phyloP scores from a whole-genome alignment of 441 rosid genomes.

The Lepidium campestre region DNA sequence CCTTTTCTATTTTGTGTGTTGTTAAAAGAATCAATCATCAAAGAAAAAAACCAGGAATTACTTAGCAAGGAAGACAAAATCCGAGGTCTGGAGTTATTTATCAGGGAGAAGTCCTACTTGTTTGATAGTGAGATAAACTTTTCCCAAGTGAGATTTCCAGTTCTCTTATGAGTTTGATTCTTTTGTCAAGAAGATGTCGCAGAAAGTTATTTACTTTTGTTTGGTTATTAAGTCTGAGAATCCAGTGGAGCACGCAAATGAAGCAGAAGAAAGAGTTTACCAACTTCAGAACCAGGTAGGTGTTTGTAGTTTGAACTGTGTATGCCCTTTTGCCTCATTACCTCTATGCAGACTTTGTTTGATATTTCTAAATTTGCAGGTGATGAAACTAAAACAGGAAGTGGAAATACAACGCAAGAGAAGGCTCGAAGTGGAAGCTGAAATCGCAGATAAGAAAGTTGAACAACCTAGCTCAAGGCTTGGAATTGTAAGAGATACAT shows the following conservation, averaged over 20 bases:
- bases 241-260: slow-evolving; percentile 6
- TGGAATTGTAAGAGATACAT: slow-evolving; percentile 25
- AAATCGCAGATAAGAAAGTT: slow-evolving; percentile 27
- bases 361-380: slow-evolving; percentile 16
- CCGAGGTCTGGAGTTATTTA: slow-evolving; percentile 27
- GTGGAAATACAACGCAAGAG: slow-evolving; percentile 29
- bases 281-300: slow-evolving; percentile 40
- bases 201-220: not conserved
- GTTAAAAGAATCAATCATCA: slow-evolving; percentile 30
- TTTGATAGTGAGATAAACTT: slow-evolving; percentile 34
- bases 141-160: slow-evolving; percentile 28
- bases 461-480: slow-evolving; percentile 24
- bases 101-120: slow-evolving; percentile 30
- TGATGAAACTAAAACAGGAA: slow-evolving; percentile 25
- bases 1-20: not conserved
- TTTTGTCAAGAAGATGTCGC: not conserved
- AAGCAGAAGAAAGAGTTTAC: slow-evolving; percentile 14
- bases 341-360: not conserved
- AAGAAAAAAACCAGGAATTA: slow-evolving; percentile 26
- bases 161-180: not conserved
- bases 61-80: slow-evolving; percentile 28
- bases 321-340: not conserved
- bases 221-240: slow-evolving; percentile 15
- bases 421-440: slow-evolving; percentile 30
- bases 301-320: slow-evolving; percentile 4